These are phyloP conservation scores for Zoysia japonica DNA, from an alignment of 176 grass and related monocot species.

Conservation along the genomic window DNA sequence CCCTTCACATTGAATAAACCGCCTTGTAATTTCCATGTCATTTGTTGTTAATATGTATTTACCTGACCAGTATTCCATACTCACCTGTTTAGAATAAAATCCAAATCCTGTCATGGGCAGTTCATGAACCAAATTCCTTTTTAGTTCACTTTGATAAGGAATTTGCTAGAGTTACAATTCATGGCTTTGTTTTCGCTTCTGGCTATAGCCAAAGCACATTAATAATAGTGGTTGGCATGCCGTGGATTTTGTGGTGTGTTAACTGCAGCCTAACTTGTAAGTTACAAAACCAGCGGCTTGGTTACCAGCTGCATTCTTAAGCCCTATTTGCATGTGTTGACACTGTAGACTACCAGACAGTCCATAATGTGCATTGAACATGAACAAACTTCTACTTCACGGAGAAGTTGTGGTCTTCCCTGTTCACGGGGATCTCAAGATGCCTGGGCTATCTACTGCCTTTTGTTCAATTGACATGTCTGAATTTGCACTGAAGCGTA, in stretches of 20 bases:
- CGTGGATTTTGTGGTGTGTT: neutral
- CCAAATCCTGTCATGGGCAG: neutral
- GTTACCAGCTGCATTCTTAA: neutral
- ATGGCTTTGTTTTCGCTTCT: neutral
- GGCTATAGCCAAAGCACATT: neutral
- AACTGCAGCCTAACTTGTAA: neutral
- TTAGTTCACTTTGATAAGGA: neutral
- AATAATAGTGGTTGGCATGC: neutral
- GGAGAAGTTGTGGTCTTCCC: too few relatives aligned
- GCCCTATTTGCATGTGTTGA: neutral
- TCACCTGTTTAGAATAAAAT: constrained; percentile 11
- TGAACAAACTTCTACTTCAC: constrained; percentile 1
- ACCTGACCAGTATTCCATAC: neutral
- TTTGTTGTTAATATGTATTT: constrained; percentile 1
- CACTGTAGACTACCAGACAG: neutral
- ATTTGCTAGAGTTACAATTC: neutral
- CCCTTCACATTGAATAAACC: neutral
- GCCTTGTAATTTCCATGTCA: neutral
- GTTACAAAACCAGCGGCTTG: neutral
- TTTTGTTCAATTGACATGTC: neutral
- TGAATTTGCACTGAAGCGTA: neutral
- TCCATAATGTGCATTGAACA: neutral
- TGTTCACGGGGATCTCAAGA: neutral
- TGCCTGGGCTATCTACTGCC: neutral
- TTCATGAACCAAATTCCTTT: neutral